Percentiles rank a stretch among this genome's conserved stretches.
Evolutionary conservation across 495 filamentous ascomycete genomes (phyloP).

Genomic region (Daldinia bambusicola): DNA sequence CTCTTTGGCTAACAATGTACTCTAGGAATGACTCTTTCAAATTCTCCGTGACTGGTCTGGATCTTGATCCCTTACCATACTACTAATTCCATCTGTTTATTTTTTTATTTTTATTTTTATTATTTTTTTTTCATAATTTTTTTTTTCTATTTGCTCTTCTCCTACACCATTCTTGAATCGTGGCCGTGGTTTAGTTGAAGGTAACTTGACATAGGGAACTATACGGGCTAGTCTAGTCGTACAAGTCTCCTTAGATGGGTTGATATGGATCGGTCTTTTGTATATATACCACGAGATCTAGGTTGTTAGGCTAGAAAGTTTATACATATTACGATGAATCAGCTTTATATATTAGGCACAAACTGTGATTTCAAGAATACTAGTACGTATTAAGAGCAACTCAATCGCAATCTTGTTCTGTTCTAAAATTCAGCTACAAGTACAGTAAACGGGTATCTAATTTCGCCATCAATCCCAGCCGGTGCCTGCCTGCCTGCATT

Average conservation of each 20-base stretch:
- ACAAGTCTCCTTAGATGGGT: neutral
- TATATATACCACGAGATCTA: no score
- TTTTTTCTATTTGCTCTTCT: neutral
- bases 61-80: constrained; percentile 78
- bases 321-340: no score
- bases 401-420: constrained; percentile 23
- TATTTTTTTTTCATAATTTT: no score
- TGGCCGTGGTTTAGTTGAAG: neutral
- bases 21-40: constrained; percentile 81
- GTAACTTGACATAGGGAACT: neutral
- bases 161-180: neutral
- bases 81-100: constrained; percentile 25
- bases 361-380: no score
- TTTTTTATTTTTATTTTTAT: no score
- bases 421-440: constrained; percentile 31
- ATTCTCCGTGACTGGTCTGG: constrained; percentile 75
- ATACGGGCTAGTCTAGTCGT: neutral
- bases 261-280: no score
- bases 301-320: no score
- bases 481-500: neutral
- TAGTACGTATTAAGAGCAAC: neutral
- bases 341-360: no score
- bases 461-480: constrained; percentile 33
- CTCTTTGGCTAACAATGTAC: neutral
- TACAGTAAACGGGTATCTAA: constrained; percentile 45